phyloP scores from a whole-genome alignment of 2,329 filamentous ascomycete genomes.

The Colletotrichum chrysophilum region DNA sequence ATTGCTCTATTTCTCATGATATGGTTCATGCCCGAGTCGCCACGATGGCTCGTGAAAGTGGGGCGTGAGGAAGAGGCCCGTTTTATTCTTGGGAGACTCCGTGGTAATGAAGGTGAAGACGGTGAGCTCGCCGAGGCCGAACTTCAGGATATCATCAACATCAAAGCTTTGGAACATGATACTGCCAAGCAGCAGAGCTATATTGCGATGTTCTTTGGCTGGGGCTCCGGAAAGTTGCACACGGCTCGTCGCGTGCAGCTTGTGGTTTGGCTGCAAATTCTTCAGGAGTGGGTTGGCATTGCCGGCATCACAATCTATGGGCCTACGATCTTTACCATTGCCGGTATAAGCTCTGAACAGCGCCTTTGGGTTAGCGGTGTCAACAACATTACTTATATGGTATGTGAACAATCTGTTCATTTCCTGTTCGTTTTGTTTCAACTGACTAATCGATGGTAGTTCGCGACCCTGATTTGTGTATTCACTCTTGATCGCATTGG shows the following conservation, averaged over 20 bases:
- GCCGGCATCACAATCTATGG: slow-evolving; percentile 70
- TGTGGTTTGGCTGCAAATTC: slow-evolving; percentile 74
- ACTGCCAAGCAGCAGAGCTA: slow-evolving; percentile 64
- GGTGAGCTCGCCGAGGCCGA: slow-evolving; percentile 61
- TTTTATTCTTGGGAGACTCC: slow-evolving; percentile 68
- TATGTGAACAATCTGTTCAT: slow-evolving; percentile 1
- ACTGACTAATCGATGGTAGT: slow-evolving; percentile 25
- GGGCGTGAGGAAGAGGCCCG: slow-evolving; percentile 71
- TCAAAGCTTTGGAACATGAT: slow-evolving; percentile 62
- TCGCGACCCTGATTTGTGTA: slow-evolving; percentile 71
- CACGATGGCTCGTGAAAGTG: slow-evolving; percentile 70
- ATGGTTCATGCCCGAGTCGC: slow-evolving; percentile 75
- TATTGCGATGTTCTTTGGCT: slow-evolving; percentile 69
- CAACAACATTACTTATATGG: slow-evolving; percentile 57
- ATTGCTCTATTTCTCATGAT: slow-evolving; percentile 59
- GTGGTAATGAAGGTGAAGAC: slow-evolving; percentile 54
- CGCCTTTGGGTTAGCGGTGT: slow-evolving; percentile 68
- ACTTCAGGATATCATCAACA: slow-evolving; percentile 68
- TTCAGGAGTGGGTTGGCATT: slow-evolving; percentile 75
- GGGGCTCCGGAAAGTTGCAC: slow-evolving; percentile 69
- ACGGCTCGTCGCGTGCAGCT: slow-evolving; percentile 72
- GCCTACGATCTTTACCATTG: slow-evolving; percentile 67
- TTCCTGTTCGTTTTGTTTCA: background rate
- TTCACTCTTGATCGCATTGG: slow-evolving; percentile 74
- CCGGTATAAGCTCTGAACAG: slow-evolving; percentile 66